Evolutionary conservation across 352 stramenopile genomes (phyloP).

Genomic region (Globisporangium lucens): DNA sequence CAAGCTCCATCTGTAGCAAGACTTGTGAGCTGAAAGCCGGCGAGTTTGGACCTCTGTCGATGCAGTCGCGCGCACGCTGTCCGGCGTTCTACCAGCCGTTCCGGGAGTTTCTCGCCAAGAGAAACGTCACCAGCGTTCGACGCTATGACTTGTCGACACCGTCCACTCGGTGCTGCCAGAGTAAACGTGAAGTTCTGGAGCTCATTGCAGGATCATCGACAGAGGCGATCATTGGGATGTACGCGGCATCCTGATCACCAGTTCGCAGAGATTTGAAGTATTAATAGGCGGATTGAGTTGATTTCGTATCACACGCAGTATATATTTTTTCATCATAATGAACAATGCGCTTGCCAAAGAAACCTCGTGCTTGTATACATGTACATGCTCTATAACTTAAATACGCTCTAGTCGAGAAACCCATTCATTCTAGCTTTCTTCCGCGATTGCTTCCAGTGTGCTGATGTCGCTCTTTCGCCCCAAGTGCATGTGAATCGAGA

Average conservation of each 20-base stretch:
- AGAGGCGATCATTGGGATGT: constrained; percentile 10
- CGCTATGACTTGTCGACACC: neutral
- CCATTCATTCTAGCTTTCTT: constrained; percentile 1
- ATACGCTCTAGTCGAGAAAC: neutral
- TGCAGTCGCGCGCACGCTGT: constrained; percentile 3
- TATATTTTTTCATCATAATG: neutral
- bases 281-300: neutral
- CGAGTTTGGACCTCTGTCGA: neutral
- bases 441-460: neutral
- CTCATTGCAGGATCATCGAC: neutral
- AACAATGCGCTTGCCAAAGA: neutral
- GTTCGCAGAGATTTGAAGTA: neutral
- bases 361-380: neutral
- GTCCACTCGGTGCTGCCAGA: neutral
- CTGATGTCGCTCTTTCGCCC: constrained; percentile 1
- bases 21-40: neutral
- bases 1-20: neutral
- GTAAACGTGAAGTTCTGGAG: neutral
- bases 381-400: neutral
- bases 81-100: constrained; percentile 8
- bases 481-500: constrained; percentile 11
- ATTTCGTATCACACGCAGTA: neutral
- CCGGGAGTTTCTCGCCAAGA: neutral
- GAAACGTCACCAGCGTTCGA: neutral
- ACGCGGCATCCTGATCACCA: neutral